These are phyloP conservation scores for Leptographium radiaticola DNA, from an alignment of 2,329 filamentous ascomycete genomes.

Conservation along the genomic window DNA sequence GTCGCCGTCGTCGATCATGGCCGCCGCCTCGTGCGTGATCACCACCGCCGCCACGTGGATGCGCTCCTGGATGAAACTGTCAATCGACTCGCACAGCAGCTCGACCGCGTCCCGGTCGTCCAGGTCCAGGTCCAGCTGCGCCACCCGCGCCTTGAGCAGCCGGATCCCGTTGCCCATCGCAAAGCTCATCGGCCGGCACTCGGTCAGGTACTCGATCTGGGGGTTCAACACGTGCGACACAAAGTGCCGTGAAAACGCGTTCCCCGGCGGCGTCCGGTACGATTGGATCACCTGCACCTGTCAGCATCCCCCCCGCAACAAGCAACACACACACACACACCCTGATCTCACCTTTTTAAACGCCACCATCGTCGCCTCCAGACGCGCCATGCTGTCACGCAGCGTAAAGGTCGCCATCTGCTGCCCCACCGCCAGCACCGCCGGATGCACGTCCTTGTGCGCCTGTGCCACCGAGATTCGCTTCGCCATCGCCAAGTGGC, in stretches of 20 bases:
- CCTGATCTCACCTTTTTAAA: conserved; percentile 59
- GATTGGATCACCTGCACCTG: conserved; percentile 62
- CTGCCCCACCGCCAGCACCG: conserved; percentile 72
- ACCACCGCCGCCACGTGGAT: conserved; percentile 78
- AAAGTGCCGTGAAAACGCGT: conserved; percentile 79
- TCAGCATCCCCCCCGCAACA: too few relatives aligned
- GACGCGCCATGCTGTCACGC: conserved; percentile 76
- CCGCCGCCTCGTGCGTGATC: conserved; percentile 63
- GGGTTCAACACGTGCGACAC: conserved; percentile 83
- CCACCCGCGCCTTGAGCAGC: conserved; percentile 85
- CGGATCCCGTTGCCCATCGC: conserved; percentile 95
- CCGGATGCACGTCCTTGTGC: conserved; percentile 72
- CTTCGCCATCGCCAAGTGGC: conserved; percentile 62
- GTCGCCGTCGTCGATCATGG: conserved; percentile 66
- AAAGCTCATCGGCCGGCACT: conserved; percentile 89
- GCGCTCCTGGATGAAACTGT: conserved; percentile 80
- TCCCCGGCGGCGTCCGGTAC: conserved; percentile 80
- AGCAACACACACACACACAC: not conserved
- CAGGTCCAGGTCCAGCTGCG: conserved; percentile 75
- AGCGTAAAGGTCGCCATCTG: conserved; percentile 84
- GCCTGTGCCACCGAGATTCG: conserved; percentile 41
- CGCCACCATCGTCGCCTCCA: conserved; percentile 75
- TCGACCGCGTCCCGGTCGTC: conserved; percentile 74
- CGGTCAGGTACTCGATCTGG: conserved; percentile 88
- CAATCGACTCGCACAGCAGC: conserved; percentile 65